Evolutionary conservation across 2,329 filamentous ascomycete genomes (phyloP).

Genomic region (Colletotrichum salicis): DNA sequence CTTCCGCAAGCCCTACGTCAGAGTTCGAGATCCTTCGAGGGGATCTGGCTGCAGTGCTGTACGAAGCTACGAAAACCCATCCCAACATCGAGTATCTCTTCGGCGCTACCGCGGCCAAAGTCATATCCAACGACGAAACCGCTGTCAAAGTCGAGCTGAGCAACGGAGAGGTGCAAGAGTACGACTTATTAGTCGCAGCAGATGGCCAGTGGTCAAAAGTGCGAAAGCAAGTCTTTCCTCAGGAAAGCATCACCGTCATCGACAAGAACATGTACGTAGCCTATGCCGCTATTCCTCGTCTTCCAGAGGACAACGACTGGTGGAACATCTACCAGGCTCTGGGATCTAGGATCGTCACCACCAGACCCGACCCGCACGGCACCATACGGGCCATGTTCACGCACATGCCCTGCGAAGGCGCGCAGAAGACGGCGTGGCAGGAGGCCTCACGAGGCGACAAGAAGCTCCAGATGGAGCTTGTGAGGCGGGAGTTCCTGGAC

Average conservation of each 20-base stretch:
- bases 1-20: slow-evolving; percentile 56
- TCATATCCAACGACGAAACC: slow-evolving; percentile 39
- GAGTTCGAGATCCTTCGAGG: slow-evolving; percentile 71
- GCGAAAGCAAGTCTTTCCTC: slow-evolving; percentile 51
- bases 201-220: slow-evolving; percentile 64
- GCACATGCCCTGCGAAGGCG: slow-evolving; percentile 3
- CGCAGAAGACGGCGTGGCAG: neutral
- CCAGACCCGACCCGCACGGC: slow-evolving; percentile 24
- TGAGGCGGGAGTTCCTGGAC: slow-evolving; percentile 46
- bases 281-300: slow-evolving; percentile 47
- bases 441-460: slow-evolving; percentile 2
- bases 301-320: slow-evolving; percentile 33
- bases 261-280: slow-evolving; percentile 41
- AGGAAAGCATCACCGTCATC: slow-evolving; percentile 35
- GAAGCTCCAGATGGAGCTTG: slow-evolving; percentile 48
- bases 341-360: slow-evolving; percentile 11
- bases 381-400: slow-evolving; percentile 28
- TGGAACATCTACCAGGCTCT: slow-evolving; percentile 29
- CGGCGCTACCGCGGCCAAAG: slow-evolving; percentile 27
- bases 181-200: slow-evolving; percentile 64
- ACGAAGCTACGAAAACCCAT: slow-evolving; percentile 44
- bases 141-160: slow-evolving; percentile 52
- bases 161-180: slow-evolving; percentile 54
- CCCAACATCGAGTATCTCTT: slow-evolving; percentile 44
- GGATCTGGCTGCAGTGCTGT: slow-evolving; percentile 61